phyloP scores from a whole-genome alignment of 2,329 filamentous ascomycete species.

The Clarireedia homoeocarpa region DNA sequence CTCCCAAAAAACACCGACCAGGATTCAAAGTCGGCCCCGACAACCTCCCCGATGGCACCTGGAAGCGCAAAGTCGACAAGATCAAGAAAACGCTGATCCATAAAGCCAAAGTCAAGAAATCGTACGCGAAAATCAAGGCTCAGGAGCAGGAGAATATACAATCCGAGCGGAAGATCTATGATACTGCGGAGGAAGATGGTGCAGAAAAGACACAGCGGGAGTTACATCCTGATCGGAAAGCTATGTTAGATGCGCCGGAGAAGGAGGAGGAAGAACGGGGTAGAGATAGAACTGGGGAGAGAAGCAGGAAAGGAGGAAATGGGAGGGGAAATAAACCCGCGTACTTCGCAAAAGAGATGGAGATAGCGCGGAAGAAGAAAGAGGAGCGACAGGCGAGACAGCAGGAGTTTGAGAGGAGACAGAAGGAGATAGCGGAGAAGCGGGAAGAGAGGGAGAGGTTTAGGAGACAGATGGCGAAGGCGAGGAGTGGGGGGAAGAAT shows the following conservation, averaged over 20 bases:
- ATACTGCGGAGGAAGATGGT: neutral
- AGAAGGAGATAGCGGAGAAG: slow-evolving; percentile 46
- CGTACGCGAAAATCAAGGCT: slow-evolving; percentile 81
- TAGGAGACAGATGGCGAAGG: slow-evolving; percentile 40
- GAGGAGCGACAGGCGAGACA: slow-evolving; percentile 46
- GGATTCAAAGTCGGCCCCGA: slow-evolving; percentile 83
- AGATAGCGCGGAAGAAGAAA: slow-evolving; percentile 38
- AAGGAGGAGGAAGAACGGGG: neutral
- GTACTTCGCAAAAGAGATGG: slow-evolving; percentile 32
- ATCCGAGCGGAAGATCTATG: neutral
- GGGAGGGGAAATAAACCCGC: slow-evolving; percentile 25
- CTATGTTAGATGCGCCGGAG: slow-evolving; percentile 43
- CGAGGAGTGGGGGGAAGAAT: slow-evolving; percentile 47
- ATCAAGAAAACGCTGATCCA: slow-evolving; percentile 85
- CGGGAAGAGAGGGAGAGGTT: slow-evolving; percentile 49
- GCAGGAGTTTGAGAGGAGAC: slow-evolving; percentile 42
- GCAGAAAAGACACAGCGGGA: slow-evolving; percentile 31
- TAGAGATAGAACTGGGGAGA: neutral
- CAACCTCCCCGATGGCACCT: slow-evolving; percentile 83
- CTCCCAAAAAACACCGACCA: slow-evolving; percentile 48
- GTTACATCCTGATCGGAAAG: slow-evolving; percentile 52
- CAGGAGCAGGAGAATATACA: slow-evolving; percentile 16
- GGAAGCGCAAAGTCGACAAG: slow-evolving; percentile 81
- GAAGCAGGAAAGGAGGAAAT: neutral
- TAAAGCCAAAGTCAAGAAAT: slow-evolving; percentile 88